phyloP scores from a whole-genome alignment of 2,329 filamentous ascomycete genomes.

The Cladophialophora psammophila region DNA sequence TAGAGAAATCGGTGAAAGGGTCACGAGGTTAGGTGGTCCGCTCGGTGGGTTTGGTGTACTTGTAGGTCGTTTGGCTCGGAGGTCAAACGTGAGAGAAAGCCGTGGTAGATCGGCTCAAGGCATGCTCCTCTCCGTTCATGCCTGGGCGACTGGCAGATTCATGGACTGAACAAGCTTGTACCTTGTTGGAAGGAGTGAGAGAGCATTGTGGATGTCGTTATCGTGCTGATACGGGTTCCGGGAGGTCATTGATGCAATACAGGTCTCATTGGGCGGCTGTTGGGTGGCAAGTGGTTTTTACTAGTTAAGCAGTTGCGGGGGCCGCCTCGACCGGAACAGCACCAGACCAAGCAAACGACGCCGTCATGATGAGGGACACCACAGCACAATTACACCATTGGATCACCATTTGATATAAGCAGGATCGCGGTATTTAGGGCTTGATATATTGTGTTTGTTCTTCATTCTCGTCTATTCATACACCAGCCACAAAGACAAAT shows the following conservation, averaged over 20 bases:
- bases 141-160: background rate
- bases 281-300: conserved; percentile 26
- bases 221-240: conserved; percentile 28
- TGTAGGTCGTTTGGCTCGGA: conserved; percentile 12
- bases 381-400: background rate
- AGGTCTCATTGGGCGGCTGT: conserved; percentile 24
- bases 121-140: conserved; percentile 1
- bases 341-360: background rate
- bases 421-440: background rate
- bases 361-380: background rate
- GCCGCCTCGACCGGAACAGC: conserved; percentile 15
- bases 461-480: conserved; percentile 28
- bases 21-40: conserved; percentile 27
- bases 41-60: conserved; percentile 4
- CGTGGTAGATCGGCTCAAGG: conserved; percentile 10
- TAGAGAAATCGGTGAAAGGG: conserved; percentile 11
- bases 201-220: conserved; percentile 24
- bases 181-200: conserved; percentile 3
- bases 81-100: conserved; percentile 11
- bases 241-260: conserved; percentile 24
- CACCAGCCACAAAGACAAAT: conserved; percentile 6
- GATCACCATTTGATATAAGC: conserved; percentile 2
- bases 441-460: background rate
- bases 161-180: background rate
- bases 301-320: conserved; percentile 29